phyloP scores from a whole-genome alignment of 805 yeast species.

The Vanderwaltozyma tropicalis region DNA sequence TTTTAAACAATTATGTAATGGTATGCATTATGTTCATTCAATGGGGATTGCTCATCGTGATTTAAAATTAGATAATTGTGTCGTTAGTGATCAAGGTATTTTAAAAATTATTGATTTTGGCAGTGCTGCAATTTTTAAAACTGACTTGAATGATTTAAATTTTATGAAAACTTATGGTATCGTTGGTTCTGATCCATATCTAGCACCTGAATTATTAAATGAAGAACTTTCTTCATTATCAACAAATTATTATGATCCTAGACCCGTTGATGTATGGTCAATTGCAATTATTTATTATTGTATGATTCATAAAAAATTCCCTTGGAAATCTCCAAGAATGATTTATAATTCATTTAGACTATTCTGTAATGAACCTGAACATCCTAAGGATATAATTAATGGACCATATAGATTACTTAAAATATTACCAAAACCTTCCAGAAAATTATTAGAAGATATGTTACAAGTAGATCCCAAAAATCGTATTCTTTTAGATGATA shows the following conservation, averaged over 20 bases:
- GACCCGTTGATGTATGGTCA: constrained; percentile 88
- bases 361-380: constrained; percentile 39
- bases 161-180: constrained; percentile 68
- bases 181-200: constrained; percentile 92
- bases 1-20: constrained; percentile 68
- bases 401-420: constrained; percentile 71
- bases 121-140: constrained; percentile 64
- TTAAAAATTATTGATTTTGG: constrained; percentile 90
- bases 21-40: constrained; percentile 64
- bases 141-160: constrained; percentile 43
- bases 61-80: constrained; percentile 87
- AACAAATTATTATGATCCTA: constrained; percentile 55
- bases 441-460: constrained; percentile 56
- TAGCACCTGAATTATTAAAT: constrained; percentile 82
- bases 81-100: constrained; percentile 62
- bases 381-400: constrained; percentile 33
- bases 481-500: constrained; percentile 49
- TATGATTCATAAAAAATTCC: constrained; percentile 77
- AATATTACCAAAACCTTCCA: constrained; percentile 56
- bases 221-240: not conserved
- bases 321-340: constrained; percentile 88
- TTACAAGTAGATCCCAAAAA: constrained; percentile 46
- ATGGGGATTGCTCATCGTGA: constrained; percentile 91
- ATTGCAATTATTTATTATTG: constrained; percentile 87
- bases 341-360: constrained; percentile 66